phyloP scores from a whole-genome alignment of 75 land plant genomes.

The Larix kaempferi region DNA sequence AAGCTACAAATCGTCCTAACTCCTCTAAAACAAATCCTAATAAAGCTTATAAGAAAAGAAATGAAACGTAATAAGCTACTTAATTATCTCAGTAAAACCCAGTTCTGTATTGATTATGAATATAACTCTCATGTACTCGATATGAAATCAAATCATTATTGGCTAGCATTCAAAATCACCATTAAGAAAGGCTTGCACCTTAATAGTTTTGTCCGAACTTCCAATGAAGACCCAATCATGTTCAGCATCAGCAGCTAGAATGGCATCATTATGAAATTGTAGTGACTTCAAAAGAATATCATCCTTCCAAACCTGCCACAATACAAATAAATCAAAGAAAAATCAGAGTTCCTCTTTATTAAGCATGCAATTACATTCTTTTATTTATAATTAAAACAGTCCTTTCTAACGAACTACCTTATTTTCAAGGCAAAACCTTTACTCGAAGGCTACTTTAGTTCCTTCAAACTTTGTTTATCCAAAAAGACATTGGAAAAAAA shows the following conservation, averaged over 20 bases:
- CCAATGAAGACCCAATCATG: slow-evolving; percentile 49
- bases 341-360: not conserved
- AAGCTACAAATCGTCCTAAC: not conserved
- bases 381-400: not conserved
- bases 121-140: not conserved
- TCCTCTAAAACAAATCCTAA: not conserved
- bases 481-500: not conserved
- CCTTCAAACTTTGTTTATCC: not conserved
- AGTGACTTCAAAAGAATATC: slow-evolving; percentile 33
- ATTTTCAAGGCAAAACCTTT: not conserved
- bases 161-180: not conserved
- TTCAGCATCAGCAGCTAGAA: slow-evolving; percentile 28
- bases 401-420: not conserved
- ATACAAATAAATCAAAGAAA: not conserved
- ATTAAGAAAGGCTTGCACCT: slow-evolving; percentile 30
- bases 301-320: slow-evolving; percentile 54
- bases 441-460: not conserved
- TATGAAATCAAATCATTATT: not conserved
- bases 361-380: not conserved
- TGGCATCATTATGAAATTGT: slow-evolving; percentile 31
- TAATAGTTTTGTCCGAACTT: slow-evolving; percentile 54
- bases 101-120: not conserved
- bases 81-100: not conserved
- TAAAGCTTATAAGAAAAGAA: not conserved
- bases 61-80: not conserved